Evolutionary conservation across 1,139 yeast species (phyloP).

Genomic region (Yamadazyma diospyri): DNA sequence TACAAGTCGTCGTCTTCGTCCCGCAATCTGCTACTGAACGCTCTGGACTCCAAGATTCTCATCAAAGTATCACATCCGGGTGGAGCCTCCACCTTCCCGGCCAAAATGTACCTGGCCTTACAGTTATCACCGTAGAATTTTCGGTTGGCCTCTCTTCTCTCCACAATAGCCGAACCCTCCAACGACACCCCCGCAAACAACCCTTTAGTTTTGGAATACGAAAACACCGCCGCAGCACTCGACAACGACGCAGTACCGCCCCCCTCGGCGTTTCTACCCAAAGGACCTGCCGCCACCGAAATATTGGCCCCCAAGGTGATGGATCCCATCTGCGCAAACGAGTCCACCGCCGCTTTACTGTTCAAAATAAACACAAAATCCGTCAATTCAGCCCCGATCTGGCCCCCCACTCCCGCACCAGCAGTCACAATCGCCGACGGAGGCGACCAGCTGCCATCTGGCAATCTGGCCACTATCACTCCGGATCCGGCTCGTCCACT

Average conservation of each 20-base stretch:
- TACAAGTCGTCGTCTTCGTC: conserved; percentile 52
- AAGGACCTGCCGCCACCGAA: conserved; percentile 97
- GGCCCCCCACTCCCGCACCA: conserved; percentile 99
- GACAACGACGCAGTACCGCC: conserved; percentile 92
- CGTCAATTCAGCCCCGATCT: conserved; percentile 92
- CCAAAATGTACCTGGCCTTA: conserved; percentile 77
- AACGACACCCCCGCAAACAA: conserved; percentile 95
- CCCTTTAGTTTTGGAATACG: conserved; percentile 95
- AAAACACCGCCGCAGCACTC: conserved; percentile 84
- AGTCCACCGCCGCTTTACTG: conserved; percentile 81
- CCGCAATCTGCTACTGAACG: conserved; percentile 59
- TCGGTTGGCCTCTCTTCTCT: conserved; percentile 94
- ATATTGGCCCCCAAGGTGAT: conserved; percentile 93
- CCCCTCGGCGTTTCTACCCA: conserved; percentile 97
- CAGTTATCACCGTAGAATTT: conserved; percentile 87
- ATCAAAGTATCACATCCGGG: conserved; percentile 89
- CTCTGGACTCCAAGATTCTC: conserved; percentile 82
- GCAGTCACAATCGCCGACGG: conserved; percentile 95
- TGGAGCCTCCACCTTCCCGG: conserved; percentile 88
- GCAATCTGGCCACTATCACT: conserved; percentile 86
- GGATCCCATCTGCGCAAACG: conserved; percentile 93
- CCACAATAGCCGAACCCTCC: conserved; percentile 93
- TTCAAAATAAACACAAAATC: conserved; percentile 94
- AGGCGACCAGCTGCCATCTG: conserved; percentile 97
- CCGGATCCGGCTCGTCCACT: conserved; percentile 99